Conservation (phyloP, 768 basidiomycete genomes). For the Hypsizygus marmoreus region DNA sequence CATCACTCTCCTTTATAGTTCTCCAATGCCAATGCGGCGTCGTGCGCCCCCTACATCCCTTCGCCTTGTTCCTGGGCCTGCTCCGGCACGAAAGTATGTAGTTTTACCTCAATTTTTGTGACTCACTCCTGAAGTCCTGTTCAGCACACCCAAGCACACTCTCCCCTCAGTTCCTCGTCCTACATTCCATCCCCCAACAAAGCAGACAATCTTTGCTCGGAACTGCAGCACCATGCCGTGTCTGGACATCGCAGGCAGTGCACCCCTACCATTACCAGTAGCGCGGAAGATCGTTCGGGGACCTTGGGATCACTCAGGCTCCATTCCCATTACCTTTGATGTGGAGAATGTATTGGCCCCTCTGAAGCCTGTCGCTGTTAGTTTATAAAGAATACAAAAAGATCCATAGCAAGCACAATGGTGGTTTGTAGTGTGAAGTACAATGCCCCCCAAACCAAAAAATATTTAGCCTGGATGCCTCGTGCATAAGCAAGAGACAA, state of each 20-base stretch:
- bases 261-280: conserved; percentile 19
- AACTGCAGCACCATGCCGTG: conserved; percentile 15
- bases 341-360: conserved; percentile 48
- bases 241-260: conserved; percentile 7
- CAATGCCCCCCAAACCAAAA: neutral
- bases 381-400: conserved; percentile 10
- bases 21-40: conserved; percentile 53
- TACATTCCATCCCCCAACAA: conserved; percentile 39
- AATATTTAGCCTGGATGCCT: conserved; percentile 17
- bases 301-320: conserved; percentile 61
- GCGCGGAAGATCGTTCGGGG: conserved; percentile 37
- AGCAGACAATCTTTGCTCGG: conserved; percentile 10
- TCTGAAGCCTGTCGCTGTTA: conserved; percentile 46
- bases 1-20: conserved; percentile 12
- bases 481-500: conserved; percentile 35
- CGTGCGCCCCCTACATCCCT: conserved; percentile 70
- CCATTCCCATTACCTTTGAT: conserved; percentile 43
- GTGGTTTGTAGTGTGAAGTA: no score
- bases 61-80: conserved; percentile 60
- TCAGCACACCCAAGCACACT: conserved; percentile 57
- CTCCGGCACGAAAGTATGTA: conserved; percentile 54
- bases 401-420: conserved; percentile 6
- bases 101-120: neutral
- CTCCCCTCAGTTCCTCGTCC: conserved; percentile 70
- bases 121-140: conserved; percentile 13